Base-by-base conservation (phyloP, 768 basidiomycete species). In the Tricholoma saponaceum region DNA sequence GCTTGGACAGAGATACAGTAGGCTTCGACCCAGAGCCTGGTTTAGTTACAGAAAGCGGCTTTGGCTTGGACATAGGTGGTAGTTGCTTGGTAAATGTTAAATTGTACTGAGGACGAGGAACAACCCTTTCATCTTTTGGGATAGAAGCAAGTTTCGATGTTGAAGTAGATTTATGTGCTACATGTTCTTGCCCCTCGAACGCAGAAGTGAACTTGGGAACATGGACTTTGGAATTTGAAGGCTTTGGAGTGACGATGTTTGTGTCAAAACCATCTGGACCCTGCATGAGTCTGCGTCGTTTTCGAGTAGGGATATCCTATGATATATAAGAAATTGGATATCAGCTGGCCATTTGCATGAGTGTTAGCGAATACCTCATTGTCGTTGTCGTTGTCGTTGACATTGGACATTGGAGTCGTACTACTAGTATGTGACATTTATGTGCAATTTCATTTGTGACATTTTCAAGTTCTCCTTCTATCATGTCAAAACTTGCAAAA, bases 401-500 rank as follows among this genome's bases (percentile, higher is more conserved):
- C n/a, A n/a, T n/a, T n/a, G n/a, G n/a, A n/a, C n/a, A n/a, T n/a
- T n/a, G n/a, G n/a, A n/a, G n/a, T n/a, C n/a, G n/a, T n/a, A n/a
- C n/a, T n/a, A n/a, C n/a, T n/a, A n/a, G n/a, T n/a, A n/a, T 26
- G 62, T 66, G 65, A 66, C 63, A 50, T 33, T 13, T 25, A 10
- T 39, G 28, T 46, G 64, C n/a, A n/a, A n/a, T n/a, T n/a, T n/a
- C n/a, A n/a, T n/a, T n/a, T n/a, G n/a, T n/a, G n/a, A n/a, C n/a
- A n/a, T n/a, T n/a, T n/a, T n/a, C n/a, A n/a, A n/a, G n/a, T n/a
- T n/a, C n/a, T n/a, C n/a, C n/a, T n/a, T 58, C 69, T 66, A 66
- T 62, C 71, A 90, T 89, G 88, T 83, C 87, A 23, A 78, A 77
- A 58, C 81, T 90, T 37, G 79, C 81, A n/a, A 78, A 84, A 70